Base-by-base conservation (phyloP, 1,284 basidiomycete genomes). In the Boletus sp. region DNA sequence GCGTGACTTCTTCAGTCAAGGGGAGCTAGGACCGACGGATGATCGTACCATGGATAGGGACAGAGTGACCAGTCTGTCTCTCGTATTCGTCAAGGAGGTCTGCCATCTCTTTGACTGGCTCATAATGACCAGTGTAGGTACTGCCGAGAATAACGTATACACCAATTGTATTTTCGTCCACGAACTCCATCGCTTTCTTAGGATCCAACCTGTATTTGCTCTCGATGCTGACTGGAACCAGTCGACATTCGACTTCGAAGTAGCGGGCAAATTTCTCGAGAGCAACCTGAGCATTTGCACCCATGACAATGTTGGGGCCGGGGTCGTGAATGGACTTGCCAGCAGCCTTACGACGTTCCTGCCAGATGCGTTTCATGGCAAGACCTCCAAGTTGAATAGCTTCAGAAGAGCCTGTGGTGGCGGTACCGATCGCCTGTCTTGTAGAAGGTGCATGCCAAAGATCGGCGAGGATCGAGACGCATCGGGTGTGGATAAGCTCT, bases 351-450 rank as follows among this genome's bases (percentile, higher is more conserved):
- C 88, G 85, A 63, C 81, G 84, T 54, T 82, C 83, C 68, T 97
- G 94, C 94, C 94, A 97, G 41, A 84, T 78, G 61, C 87, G 88
- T 73, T 98, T 98, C 82, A 97, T 89, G 14, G 94, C 91, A 17
- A 98, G 79, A 37, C 93, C 94, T 14, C 91, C 94, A 7, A 96
- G 85, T 69, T 94, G 91, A 59, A 94, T 91, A 2, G 91, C 94
- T 69, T 96, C 93, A 3, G 84, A 94, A 0, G 90, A 93, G 7
- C 94, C 94, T 1, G 94, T 95, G 3, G 94, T 96, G 0, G 94
- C 93, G 0, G 94, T 95, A 7, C 92, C 92, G 47, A 94, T 81
- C 0, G 91, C 88, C 46, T 84, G 72, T 50, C 81, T 76, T 7
- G 77, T 69, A 29, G 81, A 78, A 9, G 88, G 88, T 0, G 90